Conservation (phyloP, 202 grass and related monocot genomes). For the Schoenoplectus triqueter region DNA sequence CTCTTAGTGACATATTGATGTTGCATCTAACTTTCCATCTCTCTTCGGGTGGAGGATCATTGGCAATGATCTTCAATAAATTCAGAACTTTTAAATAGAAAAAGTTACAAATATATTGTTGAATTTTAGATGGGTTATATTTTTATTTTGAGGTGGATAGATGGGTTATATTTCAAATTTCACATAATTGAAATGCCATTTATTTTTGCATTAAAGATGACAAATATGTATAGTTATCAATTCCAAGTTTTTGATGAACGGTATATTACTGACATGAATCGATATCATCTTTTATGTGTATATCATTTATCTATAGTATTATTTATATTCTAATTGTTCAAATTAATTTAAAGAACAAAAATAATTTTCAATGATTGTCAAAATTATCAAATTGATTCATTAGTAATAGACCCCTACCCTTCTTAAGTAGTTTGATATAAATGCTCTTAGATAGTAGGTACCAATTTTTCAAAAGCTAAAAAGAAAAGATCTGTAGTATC, state of each 20-base stretch:
- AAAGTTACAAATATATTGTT: too few species aligned
- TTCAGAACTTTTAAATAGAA: too few species aligned
- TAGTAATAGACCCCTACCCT: neutral
- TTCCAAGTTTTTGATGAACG: neutral
- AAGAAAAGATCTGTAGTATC: neutral
- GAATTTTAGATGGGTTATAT: too few species aligned
- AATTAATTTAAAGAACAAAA: neutral
- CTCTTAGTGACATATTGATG: constrained; percentile 11
- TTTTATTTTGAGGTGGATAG: too few species aligned
- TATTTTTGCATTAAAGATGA: neutral
- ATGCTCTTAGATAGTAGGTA: neutral
- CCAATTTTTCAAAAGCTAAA: neutral
- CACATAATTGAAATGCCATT: neutral
- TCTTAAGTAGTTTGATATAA: neutral
- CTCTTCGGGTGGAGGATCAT: neutral
- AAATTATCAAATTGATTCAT: neutral
- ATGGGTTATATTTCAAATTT: neutral
- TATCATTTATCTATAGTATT: too few species aligned
- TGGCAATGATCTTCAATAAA: neutral
- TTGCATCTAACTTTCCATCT: neutral
- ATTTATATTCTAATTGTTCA: neutral
- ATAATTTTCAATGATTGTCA: neutral
- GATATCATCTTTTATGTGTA: too few species aligned
- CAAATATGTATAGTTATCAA: too few species aligned
- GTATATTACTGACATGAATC: too few species aligned